Evolutionary conservation across 2,329 filamentous ascomycete genomes (phyloP), one percentile per base, ranked within the genome.

Genomic region (Setomelanomma holmii): DNA sequence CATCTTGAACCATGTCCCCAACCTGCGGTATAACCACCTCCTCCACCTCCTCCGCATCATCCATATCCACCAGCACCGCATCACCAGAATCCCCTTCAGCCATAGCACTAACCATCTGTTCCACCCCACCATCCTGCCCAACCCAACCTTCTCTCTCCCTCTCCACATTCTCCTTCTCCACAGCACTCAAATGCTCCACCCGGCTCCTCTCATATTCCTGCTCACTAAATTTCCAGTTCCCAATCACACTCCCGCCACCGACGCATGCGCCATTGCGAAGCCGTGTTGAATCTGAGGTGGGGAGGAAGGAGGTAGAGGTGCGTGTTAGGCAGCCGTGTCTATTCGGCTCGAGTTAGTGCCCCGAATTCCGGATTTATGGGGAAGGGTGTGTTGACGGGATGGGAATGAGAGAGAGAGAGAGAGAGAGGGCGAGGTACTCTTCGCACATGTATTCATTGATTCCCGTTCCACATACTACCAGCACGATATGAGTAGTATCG

Each of bases 161-260:
- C n/a, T n/a, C n/a, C n/a, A n/a, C n/a, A n/a, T 44, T 11, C 4
- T 34, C 16, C 17, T 21, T 21, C 19, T 33, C 27, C 16, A n/a
- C 30, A 14, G n/a, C 17, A 19, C n/a, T 34, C 40, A 44, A 14
- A 5, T 21, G 22, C 24, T 20, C 27, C 17, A 14, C 11, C 5
- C 12, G 19, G n/a, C 27, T 30, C 14, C 27, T 30, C 14, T 30
- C 27, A 21, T 23, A 22, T 20, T 41, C 39, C 14, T 16, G 20
- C 6, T 41, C 22, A 7, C 14, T 24, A 5, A 14, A 12, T 41
- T n/a, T 7, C 1, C n/a, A 19, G 5, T 42, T 27, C 7, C 40
- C 40, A 19, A 42, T 42, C 4, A 42, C 40, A 24, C 40, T 42
- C 14, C 40, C 40, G 40, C 40, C 40, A 14, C 40, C 40, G 12